Evolutionary conservation across 352 stramenopile genomes (phyloP).

Genomic region (Pythium periplocum): DNA sequence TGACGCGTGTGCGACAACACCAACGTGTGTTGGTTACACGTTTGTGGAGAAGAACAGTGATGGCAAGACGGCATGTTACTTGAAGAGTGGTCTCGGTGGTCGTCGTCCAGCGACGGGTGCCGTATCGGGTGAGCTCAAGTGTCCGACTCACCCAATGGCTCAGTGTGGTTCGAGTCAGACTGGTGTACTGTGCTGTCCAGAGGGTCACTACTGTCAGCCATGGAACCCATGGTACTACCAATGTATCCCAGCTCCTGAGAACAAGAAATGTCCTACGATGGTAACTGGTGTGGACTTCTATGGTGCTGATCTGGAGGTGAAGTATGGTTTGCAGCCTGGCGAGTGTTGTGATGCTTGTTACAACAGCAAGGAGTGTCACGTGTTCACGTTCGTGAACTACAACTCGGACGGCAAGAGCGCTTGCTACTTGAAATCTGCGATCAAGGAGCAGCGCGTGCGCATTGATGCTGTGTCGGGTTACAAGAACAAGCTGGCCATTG

Average conservation of each 20-base stretch:
- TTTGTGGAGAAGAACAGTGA: conserved; percentile 23
- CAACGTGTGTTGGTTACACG: conserved; percentile 5
- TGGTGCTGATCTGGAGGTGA: conserved; percentile 35
- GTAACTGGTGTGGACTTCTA: conserved; percentile 39
- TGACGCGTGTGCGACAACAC: conserved; percentile 7
- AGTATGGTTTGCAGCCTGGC: conserved; percentile 32
- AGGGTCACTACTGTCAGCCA: conserved; percentile 43
- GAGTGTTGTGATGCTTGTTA: conserved; percentile 47
- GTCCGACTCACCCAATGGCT: conserved; percentile 21
- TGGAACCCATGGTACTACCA: conserved; percentile 61
- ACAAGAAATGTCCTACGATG: conserved; percentile 33
- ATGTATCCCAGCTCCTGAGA: conserved; percentile 29
- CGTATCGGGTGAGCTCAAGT: conserved; percentile 23
- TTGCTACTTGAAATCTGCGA: conserved; percentile 51
- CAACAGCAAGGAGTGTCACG: conserved; percentile 25
- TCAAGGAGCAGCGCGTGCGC: conserved; percentile 21
- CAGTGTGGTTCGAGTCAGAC: conserved; percentile 28
- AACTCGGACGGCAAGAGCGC: conserved; percentile 35
- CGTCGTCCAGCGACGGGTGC: conserved; percentile 20
- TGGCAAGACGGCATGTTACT: conserved; percentile 34
- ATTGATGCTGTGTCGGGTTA: conserved; percentile 35
- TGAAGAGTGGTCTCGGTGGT: conserved; percentile 23
- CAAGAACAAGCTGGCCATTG: conserved; percentile 18
- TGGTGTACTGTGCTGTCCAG: conserved; percentile 34
- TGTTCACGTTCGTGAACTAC: conserved; percentile 60